These are phyloP conservation scores for Biscogniauxia mediterranea DNA, from an alignment of 2,329 filamentous ascomycete genomes.

Conservation along the genomic window DNA sequence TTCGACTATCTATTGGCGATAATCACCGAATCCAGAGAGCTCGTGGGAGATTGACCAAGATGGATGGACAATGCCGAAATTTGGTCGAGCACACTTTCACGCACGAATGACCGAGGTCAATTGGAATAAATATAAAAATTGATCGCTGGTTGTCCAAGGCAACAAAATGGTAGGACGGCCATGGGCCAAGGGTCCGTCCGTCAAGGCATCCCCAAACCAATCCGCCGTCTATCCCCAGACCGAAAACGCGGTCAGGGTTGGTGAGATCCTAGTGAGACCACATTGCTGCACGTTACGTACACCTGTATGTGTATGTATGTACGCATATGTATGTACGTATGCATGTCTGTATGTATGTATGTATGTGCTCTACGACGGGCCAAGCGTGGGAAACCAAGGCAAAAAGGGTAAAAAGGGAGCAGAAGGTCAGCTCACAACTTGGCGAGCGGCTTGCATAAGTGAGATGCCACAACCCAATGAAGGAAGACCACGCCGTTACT, in stretches of 20 bases:
- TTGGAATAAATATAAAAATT: background rate
- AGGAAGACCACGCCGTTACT: slow-evolving; percentile 27
- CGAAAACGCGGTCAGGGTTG: slow-evolving; percentile 3
- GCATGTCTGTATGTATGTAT: background rate
- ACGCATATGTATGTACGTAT: background rate
- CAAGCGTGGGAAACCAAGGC: background rate
- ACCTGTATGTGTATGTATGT: background rate
- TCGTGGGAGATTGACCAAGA: slow-evolving; percentile 7
- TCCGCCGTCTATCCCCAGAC: background rate
- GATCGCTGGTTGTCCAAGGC: background rate
- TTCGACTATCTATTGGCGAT: slow-evolving; percentile 6
- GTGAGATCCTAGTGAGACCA: slow-evolving; percentile 1
- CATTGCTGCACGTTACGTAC: background rate
- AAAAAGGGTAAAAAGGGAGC: slow-evolving; percentile 16
- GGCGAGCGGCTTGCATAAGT: slow-evolving; percentile 28
- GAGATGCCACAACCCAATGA: slow-evolving; percentile 27
- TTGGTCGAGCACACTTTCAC: background rate
- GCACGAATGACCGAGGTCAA: background rate
- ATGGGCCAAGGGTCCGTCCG: background rate
- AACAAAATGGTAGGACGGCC: background rate
- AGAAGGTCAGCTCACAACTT: slow-evolving; percentile 23
- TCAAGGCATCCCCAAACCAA: background rate
- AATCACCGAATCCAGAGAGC: slow-evolving; percentile 9
- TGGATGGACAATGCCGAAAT: background rate
- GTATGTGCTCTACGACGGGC: background rate